Base-by-base conservation (phyloP, 805 yeast genomes). In the Blastobotrys attinorum region DNA sequence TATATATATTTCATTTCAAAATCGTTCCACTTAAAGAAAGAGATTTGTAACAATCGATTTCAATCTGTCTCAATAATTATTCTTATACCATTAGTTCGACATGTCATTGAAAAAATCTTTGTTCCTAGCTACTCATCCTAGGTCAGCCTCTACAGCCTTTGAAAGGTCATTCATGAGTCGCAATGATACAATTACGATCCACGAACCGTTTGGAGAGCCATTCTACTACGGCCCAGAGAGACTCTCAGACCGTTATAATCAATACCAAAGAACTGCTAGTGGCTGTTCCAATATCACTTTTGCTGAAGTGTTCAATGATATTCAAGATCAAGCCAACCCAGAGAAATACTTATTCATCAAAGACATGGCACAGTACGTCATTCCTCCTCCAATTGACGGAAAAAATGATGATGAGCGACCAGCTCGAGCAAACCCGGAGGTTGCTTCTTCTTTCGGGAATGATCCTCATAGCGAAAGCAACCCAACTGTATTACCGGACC, bases 121-220 rank as follows among this genome's bases (percentile, higher is more conserved):
- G 17, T 36, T 36, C 39, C 46, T 54, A 15, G 57, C 49, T 20
- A 54, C 58, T 23, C 58, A 54, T 32, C 58, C 58, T 3, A 37
- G 58, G 31, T 53, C 58, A 2, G 50, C 53, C 32, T 54, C 57
- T 29, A 54, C 58, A 3, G 58, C 57, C 11, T 45, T 54, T 20
- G 58, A 54, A 32, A 40, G 58, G 18, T 43, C 54, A 17, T 54
- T 54, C 43, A 47, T 54, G 46, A 47, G 57, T 5, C 39, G 56
- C 3, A 29, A 40, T 8, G 56, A 54, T 34, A 35, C 51, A 17
- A 42, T 39, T 4, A 44, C 54, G 27, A 37, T 50, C 32, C 58
- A 54, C 38, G 58, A 54, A 33, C 58, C 58, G n/a, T 54, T 51
- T 39, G 58, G 58, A 2, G 58, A 54, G 13, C 58, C 58, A 1